phyloP scores from a whole-genome alignment of 2,329 filamentous ascomycete genomes.

The Cercospora janseana region DNA sequence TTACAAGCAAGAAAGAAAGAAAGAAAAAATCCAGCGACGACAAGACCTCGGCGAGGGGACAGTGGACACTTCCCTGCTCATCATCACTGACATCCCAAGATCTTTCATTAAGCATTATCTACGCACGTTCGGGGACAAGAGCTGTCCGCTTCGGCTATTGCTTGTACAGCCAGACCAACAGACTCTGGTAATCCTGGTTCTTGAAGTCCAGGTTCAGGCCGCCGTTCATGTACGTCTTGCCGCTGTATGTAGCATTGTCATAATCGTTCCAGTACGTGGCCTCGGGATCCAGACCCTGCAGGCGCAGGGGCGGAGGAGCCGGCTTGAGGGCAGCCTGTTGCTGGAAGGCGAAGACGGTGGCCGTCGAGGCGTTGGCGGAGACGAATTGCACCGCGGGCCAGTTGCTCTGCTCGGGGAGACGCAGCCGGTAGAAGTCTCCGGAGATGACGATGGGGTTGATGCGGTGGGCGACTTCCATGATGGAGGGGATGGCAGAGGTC shows the following conservation, averaged over 20 bases:
- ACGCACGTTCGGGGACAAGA: too few species aligned
- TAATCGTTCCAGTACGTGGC: constrained; percentile 54
- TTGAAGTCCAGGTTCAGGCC: constrained; percentile 56
- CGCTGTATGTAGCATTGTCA: constrained; percentile 54
- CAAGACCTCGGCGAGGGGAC: too few species aligned
- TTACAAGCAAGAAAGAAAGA: too few species aligned
- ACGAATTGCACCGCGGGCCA: constrained; percentile 63
- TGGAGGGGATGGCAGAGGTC: constrained; percentile 51
- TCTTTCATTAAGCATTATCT: too few species aligned
- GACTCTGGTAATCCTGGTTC: constrained; percentile 56
- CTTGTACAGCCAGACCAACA: constrained; percentile 51
- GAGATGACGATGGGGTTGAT: constrained; percentile 60
- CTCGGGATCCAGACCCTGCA: constrained; percentile 57
- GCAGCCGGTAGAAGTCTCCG: constrained; percentile 61
- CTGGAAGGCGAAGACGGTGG: constrained; percentile 62
- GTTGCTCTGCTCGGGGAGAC: constrained; percentile 58
- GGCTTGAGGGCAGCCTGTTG: constrained; percentile 54
- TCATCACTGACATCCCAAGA: too few species aligned
- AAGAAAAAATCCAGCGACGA: too few species aligned
- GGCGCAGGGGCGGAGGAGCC: constrained; percentile 51
- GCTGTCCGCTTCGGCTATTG: constrained; percentile 6
- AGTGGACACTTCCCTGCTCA: too few species aligned
- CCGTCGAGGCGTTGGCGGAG: constrained; percentile 50
- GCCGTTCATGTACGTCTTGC: constrained; percentile 61
- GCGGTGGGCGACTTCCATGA: constrained; percentile 55